Base-by-base conservation (phyloP, 2,329 filamentous ascomycete genomes). In the Penicillium sp. region DNA sequence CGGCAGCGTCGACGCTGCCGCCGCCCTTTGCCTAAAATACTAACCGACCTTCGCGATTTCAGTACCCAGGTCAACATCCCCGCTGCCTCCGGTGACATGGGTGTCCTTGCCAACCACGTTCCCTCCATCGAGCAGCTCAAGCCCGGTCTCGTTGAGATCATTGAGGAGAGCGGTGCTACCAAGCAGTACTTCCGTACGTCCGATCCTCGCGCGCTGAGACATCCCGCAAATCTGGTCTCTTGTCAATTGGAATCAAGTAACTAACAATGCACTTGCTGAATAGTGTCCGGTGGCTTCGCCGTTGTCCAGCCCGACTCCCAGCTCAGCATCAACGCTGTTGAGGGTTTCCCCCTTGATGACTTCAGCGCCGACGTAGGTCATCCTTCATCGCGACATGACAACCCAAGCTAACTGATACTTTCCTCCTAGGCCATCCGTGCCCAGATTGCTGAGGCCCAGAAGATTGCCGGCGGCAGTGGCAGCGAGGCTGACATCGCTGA, bases 101-200 rank as follows among this genome's bases (percentile, higher is more conserved):
- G 94, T 89, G 88, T 99, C 70, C 89, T 99, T 74, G 94, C 94
- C 76, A 95, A 94, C 84, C 94, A 99, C 85, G 94, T 99, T 70
- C 92, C 94, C 63, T 91, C 92, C 60, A 97, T 99, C 74, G 94
- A 99, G 84, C 94, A 99, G 84, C 84, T 99, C 78, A 96, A 95
- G 85, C 92, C 94, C 59, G 94, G 94, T 72, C 80, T 97, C 67
- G 84, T 99, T 67, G 93, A 97, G 83, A 84, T 99, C 73, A 85
- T 97, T 66, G 93, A 97, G 83, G 94, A 99, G 84, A 84, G 80
- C 72, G 90, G 91, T 72, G 73, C 75, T 64, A 87, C 76, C 89
- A 99, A 99, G 86, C 90, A 95, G 80, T 99, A 94, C 83, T 99
- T 99, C 88, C 84, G 92, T 96, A 90, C 69, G 91, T 70, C 61